Percentiles rank a stretch among this genome's conserved stretches.
phyloP scores from a whole-genome alignment of 2,329 filamentous ascomycete species.

The Arachnopeziza araneosa region DNA sequence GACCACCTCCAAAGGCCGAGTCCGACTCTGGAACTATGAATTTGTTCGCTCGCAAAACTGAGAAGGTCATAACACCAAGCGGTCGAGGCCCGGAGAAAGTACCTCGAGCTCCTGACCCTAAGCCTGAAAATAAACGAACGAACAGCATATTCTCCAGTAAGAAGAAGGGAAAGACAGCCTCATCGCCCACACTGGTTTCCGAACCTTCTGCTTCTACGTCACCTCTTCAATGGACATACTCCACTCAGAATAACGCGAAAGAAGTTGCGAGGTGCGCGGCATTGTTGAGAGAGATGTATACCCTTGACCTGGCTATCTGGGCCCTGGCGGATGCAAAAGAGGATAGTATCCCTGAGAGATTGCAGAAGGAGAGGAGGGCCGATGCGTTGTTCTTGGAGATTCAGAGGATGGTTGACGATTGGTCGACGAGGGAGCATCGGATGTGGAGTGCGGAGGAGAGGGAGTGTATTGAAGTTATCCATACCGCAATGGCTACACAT shows the following conservation, averaged over 20 bases:
- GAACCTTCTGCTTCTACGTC: too few species aligned
- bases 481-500: too few species aligned
- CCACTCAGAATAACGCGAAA: constrained; percentile 1
- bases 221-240: background rate
- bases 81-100: background rate
- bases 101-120: too few species aligned
- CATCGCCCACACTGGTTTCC: too few species aligned
- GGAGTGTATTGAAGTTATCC: background rate
- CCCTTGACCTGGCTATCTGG: constrained; percentile 1
- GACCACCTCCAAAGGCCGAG: background rate
- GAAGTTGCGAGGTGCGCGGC: constrained; percentile 2
- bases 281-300: constrained; percentile 3
- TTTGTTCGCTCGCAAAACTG: too few species aligned
- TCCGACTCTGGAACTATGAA: background rate
- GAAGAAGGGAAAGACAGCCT: too few species aligned
- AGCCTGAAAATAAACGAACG: too few species aligned
- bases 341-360: background rate
- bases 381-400: constrained; percentile 3
- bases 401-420: background rate
- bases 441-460: constrained; percentile 1
- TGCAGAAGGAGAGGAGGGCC: background rate
- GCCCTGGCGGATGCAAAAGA: background rate
- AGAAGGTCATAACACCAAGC: too few species aligned
- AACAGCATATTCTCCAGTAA: too few species aligned
- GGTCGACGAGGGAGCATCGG: background rate